Evolutionary conservation across 805 yeast genomes (phyloP), one percentile per base, ranked within the genome.

Genomic region (Schizosaccharomyces octosporus): DNA sequence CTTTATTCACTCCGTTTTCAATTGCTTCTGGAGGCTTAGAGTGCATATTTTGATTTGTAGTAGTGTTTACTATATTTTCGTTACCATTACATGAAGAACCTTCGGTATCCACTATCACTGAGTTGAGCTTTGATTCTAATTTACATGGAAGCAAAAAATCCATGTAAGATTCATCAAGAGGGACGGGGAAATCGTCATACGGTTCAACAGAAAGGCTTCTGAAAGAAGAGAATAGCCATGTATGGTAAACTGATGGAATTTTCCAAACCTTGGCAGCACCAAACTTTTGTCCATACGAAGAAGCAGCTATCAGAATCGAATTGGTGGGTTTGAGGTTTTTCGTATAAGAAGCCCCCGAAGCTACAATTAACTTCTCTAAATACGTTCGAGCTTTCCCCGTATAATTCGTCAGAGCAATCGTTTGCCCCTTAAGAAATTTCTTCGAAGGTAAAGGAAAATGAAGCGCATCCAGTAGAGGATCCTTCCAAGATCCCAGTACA

Each of bases 151-250:
- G 27, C 21, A 45, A 19, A 24, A 45, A 45, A 45, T 45, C 51
- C 51, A 45, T 45, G 11, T 45, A 45, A 1, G 51, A 45, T n/a
- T 45, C 51, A 24, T 45, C 51, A 3, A 45, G 27, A n/a, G 51
- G 51, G n/a, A 45, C 51, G 11, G 51, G 51, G n/a, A 45, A 45
- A 45, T 45, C 51, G n/a, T 21, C 6, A 17, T 19, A 45, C 3
- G 51, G 27, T 17, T 45, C n/a, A 24, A 39, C 5, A 1, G 57
- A 51, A 17, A 24, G 19, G 7, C 3, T 21, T 17, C 78, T 73
- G 64, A 77, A 90, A 54, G 87, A 78, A 62, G 85, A 89, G 67
- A 90, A 97, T 15, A 90, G 71, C 98, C 98, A 90, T 15, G 82
- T 68, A 70, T 87, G 95, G 67, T 85, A 88, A 0, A 86, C 82